Evolutionary conservation across 164 flowering plant genomes (phyloP).

Genomic region (Magnolia kwangsiensis): DNA sequence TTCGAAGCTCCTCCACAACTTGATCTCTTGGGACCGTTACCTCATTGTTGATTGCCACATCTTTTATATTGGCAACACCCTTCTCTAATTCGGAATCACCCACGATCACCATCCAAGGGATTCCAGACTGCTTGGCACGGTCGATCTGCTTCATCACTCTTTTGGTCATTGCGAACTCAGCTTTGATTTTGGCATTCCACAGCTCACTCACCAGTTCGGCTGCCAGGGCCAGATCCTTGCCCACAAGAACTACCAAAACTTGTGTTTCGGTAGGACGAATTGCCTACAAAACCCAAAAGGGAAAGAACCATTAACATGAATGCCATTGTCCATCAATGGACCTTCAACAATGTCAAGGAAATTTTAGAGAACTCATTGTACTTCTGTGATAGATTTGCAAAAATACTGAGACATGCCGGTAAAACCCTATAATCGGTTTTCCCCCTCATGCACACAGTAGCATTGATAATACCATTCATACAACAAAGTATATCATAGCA

Average conservation of each 20-base stretch:
- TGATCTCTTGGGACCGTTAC: slow-evolving; percentile 37
- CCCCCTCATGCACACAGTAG: too few relatives aligned
- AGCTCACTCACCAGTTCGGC: slow-evolving; percentile 65
- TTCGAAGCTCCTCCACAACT: slow-evolving; percentile 55
- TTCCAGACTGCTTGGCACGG: slow-evolving; percentile 51
- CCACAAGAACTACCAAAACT: slow-evolving; percentile 63
- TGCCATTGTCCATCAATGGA: too few relatives aligned
- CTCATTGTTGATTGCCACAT: slow-evolving; percentile 41
- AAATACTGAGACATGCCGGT: too few relatives aligned
- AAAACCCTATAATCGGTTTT: too few relatives aligned
- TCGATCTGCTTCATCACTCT: slow-evolving; percentile 59
- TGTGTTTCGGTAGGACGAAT: slow-evolving; percentile 78
- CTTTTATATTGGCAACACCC: slow-evolving; percentile 62
- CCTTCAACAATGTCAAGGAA: too few relatives aligned
- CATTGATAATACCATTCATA: not conserved
- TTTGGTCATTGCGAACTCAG: slow-evolving; percentile 53
- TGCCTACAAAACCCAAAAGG: slow-evolving; percentile 34
- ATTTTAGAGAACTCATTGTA: too few relatives aligned
- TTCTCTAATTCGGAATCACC: slow-evolving; percentile 60
- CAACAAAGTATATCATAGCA: too few relatives aligned
- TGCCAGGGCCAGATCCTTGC: slow-evolving; percentile 56
- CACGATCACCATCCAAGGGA: slow-evolving; percentile 75
- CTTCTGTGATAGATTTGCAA: too few relatives aligned
- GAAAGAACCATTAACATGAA: not conserved
- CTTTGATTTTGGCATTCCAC: slow-evolving; percentile 60